Percentiles rank a stretch among this genome's conserved stretches.
phyloP scores from a whole-genome alignment of 2,329 filamentous ascomycete species.

The Fusarium xyrophilum region DNA sequence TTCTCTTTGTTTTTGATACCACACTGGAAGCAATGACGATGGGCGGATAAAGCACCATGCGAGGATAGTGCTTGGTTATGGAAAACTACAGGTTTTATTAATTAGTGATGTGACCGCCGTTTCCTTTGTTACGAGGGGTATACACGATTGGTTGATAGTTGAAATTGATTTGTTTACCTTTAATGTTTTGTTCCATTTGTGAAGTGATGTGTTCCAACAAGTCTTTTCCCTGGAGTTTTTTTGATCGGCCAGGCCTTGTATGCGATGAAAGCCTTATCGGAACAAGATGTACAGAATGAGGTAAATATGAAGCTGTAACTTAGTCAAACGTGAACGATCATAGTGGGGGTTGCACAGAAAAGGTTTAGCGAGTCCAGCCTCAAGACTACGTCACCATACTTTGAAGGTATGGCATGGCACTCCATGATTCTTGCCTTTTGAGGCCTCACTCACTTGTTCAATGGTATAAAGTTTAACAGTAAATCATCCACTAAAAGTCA shows the following conservation, averaged over 20 bases:
- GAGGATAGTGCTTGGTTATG: constrained; percentile 17
- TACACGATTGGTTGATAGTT: constrained; percentile 24
- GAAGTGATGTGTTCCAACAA: too few relatives aligned
- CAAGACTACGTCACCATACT: constrained; percentile 24
- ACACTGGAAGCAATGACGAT: constrained; percentile 30
- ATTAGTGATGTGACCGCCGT: constrained; percentile 19
- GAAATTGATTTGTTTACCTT: constrained; percentile 30
- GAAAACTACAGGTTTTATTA: constrained; percentile 21
- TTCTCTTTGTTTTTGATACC: constrained; percentile 36
- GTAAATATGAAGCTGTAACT: neutral
- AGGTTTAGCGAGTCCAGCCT: constrained; percentile 19
- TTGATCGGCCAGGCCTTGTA: too few relatives aligned
- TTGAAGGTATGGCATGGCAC: neutral
- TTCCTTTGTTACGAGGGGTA: constrained; percentile 34
- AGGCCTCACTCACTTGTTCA: neutral
- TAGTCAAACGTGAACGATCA: neutral
- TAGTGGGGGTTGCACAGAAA: constrained; percentile 11
- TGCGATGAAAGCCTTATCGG: neutral
- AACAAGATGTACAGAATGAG: neutral
- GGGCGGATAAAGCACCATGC: constrained; percentile 17
- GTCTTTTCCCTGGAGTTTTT: rapidly evolving
- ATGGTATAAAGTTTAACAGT: neutral
- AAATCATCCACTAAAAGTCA: neutral
- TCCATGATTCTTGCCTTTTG: neutral
- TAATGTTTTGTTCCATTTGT: neutral